Evolutionary conservation across 1,284 basidiomycete genomes (phyloP), one percentile per base, ranked within the genome.

Genomic region (Ganoderma resinaceum): DNA sequence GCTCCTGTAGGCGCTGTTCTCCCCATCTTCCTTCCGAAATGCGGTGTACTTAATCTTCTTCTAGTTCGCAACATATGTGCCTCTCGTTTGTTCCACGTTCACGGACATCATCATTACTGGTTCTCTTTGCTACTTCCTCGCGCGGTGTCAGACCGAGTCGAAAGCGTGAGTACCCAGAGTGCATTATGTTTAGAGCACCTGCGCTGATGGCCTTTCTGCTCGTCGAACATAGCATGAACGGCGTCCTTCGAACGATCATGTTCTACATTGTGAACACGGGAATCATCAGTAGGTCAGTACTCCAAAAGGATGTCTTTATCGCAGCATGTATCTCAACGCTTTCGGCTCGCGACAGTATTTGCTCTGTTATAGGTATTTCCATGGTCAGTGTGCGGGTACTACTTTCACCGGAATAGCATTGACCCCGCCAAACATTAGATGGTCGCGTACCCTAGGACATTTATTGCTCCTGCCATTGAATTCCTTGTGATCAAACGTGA

Each of bases 401-500:
- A 7, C 9, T 53, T 9, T 53, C 12, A 8, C 26, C 26, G 26
- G 43, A 23, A 46, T 46, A 11, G 11, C 26, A 29, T 4, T 53
- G 26, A 62, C 31, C 29, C 14, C 16, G 4, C 38, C 49, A 12
- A 20, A 61, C 20, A 20, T 2, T 23, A 76, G 77, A 77, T 74
- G 73, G 72, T 73, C 23, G 69, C 72, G 0, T 70, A 74, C 18
- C 77, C 76, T 40, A 68, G 66, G 5, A 78, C 72, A 2, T 74
- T 78, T 62, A 71, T 76, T 20, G 72, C 78, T 14, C 62, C 77
- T 4, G 74, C 74, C n/a, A 74, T 78, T 23, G 75, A 78, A 60
- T 76, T 78, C 55, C 70, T 76, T 4, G 68, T 78, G 6, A 76
- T 75, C 52, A 78, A 78, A 63, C 62, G 78, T 78, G 46, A 55